phyloP scores from a whole-genome alignment of 2,329 filamentous ascomycete genomes.

The Penicillium rolfsii region DNA sequence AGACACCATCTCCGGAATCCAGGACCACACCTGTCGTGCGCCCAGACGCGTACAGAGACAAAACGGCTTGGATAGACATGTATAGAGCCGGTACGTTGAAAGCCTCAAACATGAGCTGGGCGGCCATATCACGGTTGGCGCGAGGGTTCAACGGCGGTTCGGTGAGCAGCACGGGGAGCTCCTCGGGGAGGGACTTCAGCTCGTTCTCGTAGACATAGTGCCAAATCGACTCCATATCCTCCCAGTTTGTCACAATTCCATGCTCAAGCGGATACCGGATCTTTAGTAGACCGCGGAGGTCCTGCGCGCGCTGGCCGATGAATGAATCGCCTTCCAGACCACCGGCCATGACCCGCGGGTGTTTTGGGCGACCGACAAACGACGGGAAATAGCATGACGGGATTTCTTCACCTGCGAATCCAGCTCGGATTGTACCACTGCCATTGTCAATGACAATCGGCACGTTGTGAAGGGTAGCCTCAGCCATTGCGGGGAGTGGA shows the following conservation, averaged over 20 bases:
- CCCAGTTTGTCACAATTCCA: conserved; percentile 98
- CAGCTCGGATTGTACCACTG: conserved; percentile 94
- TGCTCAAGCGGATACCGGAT: conserved; percentile 95
- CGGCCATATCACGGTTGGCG: conserved; percentile 92
- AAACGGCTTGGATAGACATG: conserved; percentile 94
- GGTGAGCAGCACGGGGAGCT: conserved; percentile 95
- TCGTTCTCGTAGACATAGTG: conserved; percentile 96
- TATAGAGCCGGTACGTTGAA: conserved; percentile 98
- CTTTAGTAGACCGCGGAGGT: conserved; percentile 89
- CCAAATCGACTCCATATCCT: conserved; percentile 99
- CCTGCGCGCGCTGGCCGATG: conserved; percentile 88
- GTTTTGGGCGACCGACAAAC: conserved; percentile 94
- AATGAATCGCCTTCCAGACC: conserved; percentile 96
- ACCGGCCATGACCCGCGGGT: conserved; percentile 91
- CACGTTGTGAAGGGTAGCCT: conserved; percentile 82
- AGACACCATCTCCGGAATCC: conserved; percentile 93
- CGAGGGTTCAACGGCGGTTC: conserved; percentile 95
- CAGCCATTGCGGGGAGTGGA: conserved; percentile 56
- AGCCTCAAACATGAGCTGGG: conserved; percentile 97
- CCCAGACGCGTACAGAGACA: conserved; percentile 93
- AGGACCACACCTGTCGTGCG: conserved; percentile 95
- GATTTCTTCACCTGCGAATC: conserved; percentile 92
- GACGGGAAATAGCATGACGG: conserved; percentile 98
- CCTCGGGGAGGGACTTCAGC: conserved; percentile 94
- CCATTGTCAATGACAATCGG: conserved; percentile 99